Conservation (phyloP, 192 early-diverging fungal species). For the Ambispora gerdemannii region DNA sequence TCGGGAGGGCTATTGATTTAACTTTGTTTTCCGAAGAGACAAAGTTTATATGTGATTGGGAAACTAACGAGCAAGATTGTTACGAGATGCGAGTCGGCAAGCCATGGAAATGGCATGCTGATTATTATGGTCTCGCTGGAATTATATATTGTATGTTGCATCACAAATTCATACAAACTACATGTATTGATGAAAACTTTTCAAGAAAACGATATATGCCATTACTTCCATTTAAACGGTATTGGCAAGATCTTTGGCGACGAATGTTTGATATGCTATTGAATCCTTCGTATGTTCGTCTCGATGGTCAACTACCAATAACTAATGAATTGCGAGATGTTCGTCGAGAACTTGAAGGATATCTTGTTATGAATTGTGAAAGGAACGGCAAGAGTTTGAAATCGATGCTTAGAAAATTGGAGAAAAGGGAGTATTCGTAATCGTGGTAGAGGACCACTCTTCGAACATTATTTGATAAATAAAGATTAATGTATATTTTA, state of each 20-base stretch:
- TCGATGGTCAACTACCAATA: constrained; percentile 15
- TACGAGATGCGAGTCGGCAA: constrained; percentile 19
- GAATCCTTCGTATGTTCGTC: constrained; percentile 23
- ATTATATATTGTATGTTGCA: constrained; percentile 35
- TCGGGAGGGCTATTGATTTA: constrained; percentile 34
- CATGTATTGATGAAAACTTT: constrained; percentile 1
- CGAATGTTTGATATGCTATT: constrained; percentile 29
- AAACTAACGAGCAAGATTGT: constrained; percentile 22
- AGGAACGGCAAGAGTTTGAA: constrained; percentile 25
- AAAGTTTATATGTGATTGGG: constrained; percentile 30
- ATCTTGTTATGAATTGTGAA: constrained; percentile 17
- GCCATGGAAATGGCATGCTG: constrained; percentile 32
- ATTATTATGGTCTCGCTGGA: constrained; percentile 37
- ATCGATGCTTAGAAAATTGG: constrained; percentile 10
- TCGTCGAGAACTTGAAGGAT: constrained; percentile 19
- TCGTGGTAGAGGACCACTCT: too few species aligned
- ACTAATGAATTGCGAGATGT: constrained; percentile 18
- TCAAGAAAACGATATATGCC: constrained; percentile 21
- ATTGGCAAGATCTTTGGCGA: constrained; percentile 33
- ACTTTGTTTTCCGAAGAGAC: constrained; percentile 25
- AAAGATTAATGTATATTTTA: too few species aligned
- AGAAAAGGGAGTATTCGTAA: too few species aligned
- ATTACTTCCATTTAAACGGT: constrained; percentile 32
- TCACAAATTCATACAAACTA: constrained; percentile 20
- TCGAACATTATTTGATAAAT: too few species aligned